These are phyloP conservation scores for Ustilago lituana DNA, from an alignment of 1,284 basidiomycete genomes.

Conservation along the genomic window DNA sequence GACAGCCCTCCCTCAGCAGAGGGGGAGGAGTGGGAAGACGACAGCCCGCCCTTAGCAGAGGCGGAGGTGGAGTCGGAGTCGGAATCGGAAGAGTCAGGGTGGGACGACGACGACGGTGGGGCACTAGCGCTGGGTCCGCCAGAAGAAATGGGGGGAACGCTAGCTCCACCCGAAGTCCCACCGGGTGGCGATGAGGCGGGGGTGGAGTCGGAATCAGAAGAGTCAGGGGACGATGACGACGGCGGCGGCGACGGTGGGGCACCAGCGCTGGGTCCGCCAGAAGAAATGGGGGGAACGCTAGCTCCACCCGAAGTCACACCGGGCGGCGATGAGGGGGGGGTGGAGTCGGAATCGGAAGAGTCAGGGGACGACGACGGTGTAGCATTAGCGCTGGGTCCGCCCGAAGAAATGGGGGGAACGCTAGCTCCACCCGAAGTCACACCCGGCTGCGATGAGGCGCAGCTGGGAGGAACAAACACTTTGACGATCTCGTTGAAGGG, in stretches of 20 bases:
- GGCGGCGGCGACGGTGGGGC: too few species aligned
- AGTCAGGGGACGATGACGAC: not conserved
- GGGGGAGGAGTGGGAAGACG: not conserved
- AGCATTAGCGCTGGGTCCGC: not conserved
- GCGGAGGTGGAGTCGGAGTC: not conserved
- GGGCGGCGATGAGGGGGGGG: too few species aligned
- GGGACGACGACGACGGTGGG: too few species aligned
- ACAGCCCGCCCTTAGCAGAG: too few species aligned
- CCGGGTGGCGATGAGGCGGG: too few species aligned
- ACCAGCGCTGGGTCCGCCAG: slow-evolving; percentile 3
- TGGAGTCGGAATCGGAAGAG: not conserved
- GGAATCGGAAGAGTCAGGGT: not conserved
- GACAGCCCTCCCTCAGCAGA: not conserved
- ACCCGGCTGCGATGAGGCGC: not conserved
- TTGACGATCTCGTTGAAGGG: slow-evolving; percentile 20
- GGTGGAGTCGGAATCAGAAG: not conserved
- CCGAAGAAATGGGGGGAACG: slow-evolving; percentile 4
- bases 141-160: not conserved
- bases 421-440: slow-evolving; percentile 12
- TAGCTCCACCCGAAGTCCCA: not conserved
- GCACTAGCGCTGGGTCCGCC: not conserved
- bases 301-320: slow-evolving; percentile 10
- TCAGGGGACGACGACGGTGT: slow-evolving; percentile 1
- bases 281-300: slow-evolving; percentile 1
- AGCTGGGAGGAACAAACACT: slow-evolving; percentile 10